Conservation (phyloP, 306 rosid species). For the Bauhinia variegata region DNA sequence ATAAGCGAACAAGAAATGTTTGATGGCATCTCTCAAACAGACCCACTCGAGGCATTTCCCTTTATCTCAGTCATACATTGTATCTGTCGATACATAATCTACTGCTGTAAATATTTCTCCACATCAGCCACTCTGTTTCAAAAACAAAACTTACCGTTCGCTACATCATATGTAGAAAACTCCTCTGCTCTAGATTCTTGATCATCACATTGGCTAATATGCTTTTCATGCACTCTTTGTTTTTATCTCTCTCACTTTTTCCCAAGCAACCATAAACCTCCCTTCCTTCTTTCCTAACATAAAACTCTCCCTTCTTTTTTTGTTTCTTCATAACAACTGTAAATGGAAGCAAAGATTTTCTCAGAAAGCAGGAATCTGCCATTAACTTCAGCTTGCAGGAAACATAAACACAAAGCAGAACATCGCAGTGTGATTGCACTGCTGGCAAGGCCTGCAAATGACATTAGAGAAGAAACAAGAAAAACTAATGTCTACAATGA, state of each 20-base stretch:
- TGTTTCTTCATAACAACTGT: conserved; percentile 5
- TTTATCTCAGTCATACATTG: no score
- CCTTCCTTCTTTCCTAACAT: neutral
- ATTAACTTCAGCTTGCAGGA: conserved; percentile 34
- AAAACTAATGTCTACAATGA: conserved; percentile 50
- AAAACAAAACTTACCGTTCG: no score
- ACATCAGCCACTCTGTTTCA: no score
- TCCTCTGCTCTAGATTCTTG: neutral
- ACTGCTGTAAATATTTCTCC: no score
- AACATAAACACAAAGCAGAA: conserved; percentile 34
- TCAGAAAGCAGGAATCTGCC: conserved; percentile 36
- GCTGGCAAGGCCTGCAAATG: conserved; percentile 51
- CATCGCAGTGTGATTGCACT: conserved; percentile 46
- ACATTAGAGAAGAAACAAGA: conserved; percentile 36
- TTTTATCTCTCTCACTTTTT: neutral
- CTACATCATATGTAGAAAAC: no score
- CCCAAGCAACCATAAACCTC: neutral
- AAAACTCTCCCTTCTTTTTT: neutral
- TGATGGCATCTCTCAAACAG: no score
- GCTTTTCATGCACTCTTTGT: conserved; percentile 47
- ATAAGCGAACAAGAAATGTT: no score
- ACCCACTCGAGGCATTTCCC: no score
- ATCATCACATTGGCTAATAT: conserved; percentile 32
- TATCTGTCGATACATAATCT: no score
- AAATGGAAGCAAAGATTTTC: conserved; percentile 65